Conservation (phyloP, 768 basidiomycete genomes). For the Russula foetens region DNA sequence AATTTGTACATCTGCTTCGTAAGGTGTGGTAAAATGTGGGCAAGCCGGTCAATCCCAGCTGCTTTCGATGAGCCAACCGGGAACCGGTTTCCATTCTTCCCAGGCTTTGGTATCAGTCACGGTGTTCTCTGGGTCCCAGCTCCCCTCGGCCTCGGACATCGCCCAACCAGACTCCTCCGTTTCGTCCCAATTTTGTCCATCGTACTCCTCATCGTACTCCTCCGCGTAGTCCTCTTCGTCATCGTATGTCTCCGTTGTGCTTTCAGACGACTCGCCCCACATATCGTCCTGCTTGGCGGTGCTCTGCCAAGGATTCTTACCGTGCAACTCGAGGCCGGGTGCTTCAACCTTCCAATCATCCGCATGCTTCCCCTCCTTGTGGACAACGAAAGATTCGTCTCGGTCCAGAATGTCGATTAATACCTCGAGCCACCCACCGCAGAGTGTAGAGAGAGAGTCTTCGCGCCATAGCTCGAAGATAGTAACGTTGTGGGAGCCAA, state of each 20-base stretch:
- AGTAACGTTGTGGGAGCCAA: slow-evolving; percentile 40
- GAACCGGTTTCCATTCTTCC: background rate
- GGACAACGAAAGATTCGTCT: background rate
- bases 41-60: background rate
- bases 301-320: slow-evolving; percentile 13
- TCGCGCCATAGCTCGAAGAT: slow-evolving; percentile 37
- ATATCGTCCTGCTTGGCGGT: slow-evolving; percentile 2
- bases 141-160: background rate
- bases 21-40: too few relatives aligned
- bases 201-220: background rate
- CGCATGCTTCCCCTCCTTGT: slow-evolving; percentile 15
- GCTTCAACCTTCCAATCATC: slow-evolving; percentile 22
- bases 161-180: background rate
- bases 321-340: slow-evolving; percentile 18
- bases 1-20: too few relatives aligned
- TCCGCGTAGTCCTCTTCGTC: background rate
- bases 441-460: slow-evolving; percentile 38
- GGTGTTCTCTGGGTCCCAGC: background rate
- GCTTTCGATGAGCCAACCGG: background rate
- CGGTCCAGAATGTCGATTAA: slow-evolving; percentile 40
- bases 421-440: slow-evolving; percentile 56
- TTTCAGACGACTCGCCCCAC: slow-evolving; percentile 2
- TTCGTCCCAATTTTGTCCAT: background rate
- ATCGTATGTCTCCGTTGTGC: background rate
- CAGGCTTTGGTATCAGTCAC: background rate